Evolutionary conservation across 495 filamentous ascomycete species (phyloP).

Genomic region (Letharia columbiana): DNA sequence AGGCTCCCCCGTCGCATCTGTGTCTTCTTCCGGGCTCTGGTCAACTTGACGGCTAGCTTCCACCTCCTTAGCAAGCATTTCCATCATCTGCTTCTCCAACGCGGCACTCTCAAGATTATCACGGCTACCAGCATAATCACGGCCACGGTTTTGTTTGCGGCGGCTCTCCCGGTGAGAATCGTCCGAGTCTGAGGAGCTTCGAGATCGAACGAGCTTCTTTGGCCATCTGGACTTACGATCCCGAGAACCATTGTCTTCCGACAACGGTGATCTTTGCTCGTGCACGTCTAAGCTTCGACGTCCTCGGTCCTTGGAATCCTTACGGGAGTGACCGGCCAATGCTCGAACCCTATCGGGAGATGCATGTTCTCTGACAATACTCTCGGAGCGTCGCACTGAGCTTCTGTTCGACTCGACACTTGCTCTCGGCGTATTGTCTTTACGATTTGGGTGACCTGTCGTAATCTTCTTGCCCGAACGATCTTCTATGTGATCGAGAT

Average conservation of each 20-base stretch:
- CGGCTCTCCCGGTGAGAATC: constrained; percentile 16
- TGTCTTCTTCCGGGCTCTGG: not conserved
- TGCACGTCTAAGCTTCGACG: constrained; percentile 9
- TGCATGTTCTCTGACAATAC: constrained; percentile 11
- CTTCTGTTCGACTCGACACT: constrained; percentile 18
- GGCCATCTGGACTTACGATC: constrained; percentile 24
- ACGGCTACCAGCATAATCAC: constrained; percentile 13
- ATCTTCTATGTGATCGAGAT: constrained; percentile 69
- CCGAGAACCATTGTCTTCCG: constrained; percentile 13
- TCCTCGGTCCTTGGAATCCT: constrained; percentile 17
- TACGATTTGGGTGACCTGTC: not conserved
- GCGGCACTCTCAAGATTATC: constrained; percentile 41
- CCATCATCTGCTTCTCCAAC: constrained; percentile 59
- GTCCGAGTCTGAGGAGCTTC: constrained; percentile 24
- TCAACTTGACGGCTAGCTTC: constrained; percentile 30
- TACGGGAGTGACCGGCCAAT: constrained; percentile 3
- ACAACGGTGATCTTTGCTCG: constrained; percentile 11
- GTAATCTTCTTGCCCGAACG: constrained; percentile 59
- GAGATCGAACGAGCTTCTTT: constrained; percentile 20
- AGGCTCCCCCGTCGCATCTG: not conserved
- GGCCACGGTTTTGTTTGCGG: constrained; percentile 12
- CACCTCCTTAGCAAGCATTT: constrained; percentile 50
- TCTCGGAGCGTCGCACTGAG: constrained; percentile 8
- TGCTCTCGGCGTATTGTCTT: constrained; percentile 12
- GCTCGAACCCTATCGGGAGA: constrained; percentile 14